Base-by-base conservation (phyloP, 257 asterid genomes). In the Solanum chilense region DNA sequence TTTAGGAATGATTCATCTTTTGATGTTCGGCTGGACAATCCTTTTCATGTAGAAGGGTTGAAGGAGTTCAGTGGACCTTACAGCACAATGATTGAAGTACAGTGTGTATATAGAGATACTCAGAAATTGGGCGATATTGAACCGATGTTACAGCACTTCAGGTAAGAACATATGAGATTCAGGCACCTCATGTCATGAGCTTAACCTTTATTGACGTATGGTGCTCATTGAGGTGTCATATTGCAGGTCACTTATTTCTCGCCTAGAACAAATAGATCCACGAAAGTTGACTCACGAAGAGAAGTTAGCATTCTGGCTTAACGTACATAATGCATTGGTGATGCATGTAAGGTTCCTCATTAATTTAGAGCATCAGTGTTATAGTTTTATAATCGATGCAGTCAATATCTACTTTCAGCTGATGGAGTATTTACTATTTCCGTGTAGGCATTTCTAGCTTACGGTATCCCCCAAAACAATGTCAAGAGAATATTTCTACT, bases 51-150 rank as follows among this genome's bases (percentile, higher is more conserved):
- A 1, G 98, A 96, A 90, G 99, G 99, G 35, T 93, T 97, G 33
- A 97, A 96, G 87, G 99, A 97, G 82, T 97, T 97, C 87, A 97
- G 99, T 31, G 99, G 99, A 83, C 99, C 99, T 80, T 96, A 97
- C 93, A 96, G 99, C 98, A 95, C 98, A 21, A 97, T 97, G 99
- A 91, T 97, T 77, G 99, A 97, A 93, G 95, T 97, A 18, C 93
- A 92, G 85, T 93, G 97, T 86, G 90, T 97, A 85, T 91, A 96
- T 91, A 90, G 99, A 90, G 99, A 95, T 85, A 86, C 92, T 85
- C 94, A 93, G 92, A 97, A 95, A 91, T 74, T 95, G 90, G 94
- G 95, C 4, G 96, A 94, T 44, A 87, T 93, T 64, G 99, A 97
- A 87, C 91, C 91, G 86, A 86, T 95, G 91, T 78, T 96, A 86